phyloP scores from a whole-genome alignment of 192 early-diverging fungal genomes.

The Rhizophagus clarus region DNA sequence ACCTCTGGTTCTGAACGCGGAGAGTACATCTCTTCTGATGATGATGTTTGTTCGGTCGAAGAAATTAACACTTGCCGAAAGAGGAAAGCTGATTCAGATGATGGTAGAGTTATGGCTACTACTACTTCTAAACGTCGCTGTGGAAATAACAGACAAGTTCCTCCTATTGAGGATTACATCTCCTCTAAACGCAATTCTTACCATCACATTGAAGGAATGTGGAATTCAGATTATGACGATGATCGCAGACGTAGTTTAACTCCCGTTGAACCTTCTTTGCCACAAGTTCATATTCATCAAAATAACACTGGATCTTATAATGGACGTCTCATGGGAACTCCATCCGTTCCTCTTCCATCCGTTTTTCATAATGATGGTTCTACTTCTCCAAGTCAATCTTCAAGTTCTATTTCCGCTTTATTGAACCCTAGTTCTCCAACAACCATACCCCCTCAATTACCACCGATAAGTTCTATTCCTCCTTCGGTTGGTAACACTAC shows the following conservation, averaged over 20 bases:
- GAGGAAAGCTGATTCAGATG: slow-evolving; percentile 5
- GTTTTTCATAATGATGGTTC: slow-evolving; percentile 14
- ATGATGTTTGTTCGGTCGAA: slow-evolving; percentile 19
- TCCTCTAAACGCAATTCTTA: slow-evolving; percentile 34
- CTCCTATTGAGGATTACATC: slow-evolving; percentile 58
- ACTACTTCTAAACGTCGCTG: slow-evolving; percentile 12
- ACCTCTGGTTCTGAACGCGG: slow-evolving; percentile 31
- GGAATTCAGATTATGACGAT: background rate
- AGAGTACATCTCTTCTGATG: slow-evolving; percentile 29
- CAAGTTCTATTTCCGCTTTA: slow-evolving; percentile 34
- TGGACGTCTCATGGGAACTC: slow-evolving; percentile 28
- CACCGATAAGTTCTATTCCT: slow-evolving; percentile 25
- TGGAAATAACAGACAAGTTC: slow-evolving; percentile 32
- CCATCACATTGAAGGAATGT: slow-evolving; percentile 14
- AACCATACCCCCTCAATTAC: slow-evolving; percentile 17
- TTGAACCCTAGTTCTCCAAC: slow-evolving; percentile 33
- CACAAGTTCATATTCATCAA: slow-evolving; percentile 31
- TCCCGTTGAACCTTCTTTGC: slow-evolving; percentile 6
- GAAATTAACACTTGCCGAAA: slow-evolving; percentile 13
- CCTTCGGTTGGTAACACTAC: background rate
- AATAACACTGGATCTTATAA: background rate
- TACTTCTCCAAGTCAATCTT: slow-evolving; percentile 28
- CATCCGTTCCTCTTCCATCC: slow-evolving; percentile 16
- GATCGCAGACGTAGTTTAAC: slow-evolving; percentile 14
- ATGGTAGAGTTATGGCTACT: background rate